Percentiles rank a stretch among this genome's conserved stretches.
Evolutionary conservation across 169 alveolate species (phyloP).

Genomic region (Hammondia hammondi): DNA sequence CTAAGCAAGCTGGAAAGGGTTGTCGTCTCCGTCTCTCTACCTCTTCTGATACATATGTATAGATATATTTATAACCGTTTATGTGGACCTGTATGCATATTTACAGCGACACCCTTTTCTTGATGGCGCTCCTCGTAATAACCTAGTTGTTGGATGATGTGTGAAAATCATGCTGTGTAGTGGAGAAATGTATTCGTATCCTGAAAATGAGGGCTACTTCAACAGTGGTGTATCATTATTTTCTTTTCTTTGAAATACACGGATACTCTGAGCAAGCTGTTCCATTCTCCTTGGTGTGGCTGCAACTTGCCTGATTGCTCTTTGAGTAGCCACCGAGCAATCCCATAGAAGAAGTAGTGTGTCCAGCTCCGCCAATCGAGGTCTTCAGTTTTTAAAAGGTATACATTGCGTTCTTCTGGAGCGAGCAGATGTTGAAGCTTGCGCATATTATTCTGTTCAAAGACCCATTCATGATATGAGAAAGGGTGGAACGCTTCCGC

Average conservation of each 20-base stretch:
- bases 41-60: too few species aligned
- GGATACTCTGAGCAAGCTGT: background rate
- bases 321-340: constrained; percentile 42
- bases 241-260: background rate
- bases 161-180: too few species aligned
- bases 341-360: constrained; percentile 46
- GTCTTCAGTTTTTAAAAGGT: background rate
- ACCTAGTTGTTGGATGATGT: too few species aligned
- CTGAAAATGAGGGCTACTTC: background rate
- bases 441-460: constrained; percentile 39
- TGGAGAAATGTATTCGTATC: background rate
- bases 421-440: constrained; percentile 15
- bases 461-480: constrained; percentile 56
- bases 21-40: too few species aligned
- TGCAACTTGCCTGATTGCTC: constrained; percentile 11
- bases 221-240: background rate
- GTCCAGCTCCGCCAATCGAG: constrained; percentile 41
- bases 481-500: constrained; percentile 55
- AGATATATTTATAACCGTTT: too few species aligned
- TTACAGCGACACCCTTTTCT: too few species aligned
- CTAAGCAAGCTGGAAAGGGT: too few species aligned
- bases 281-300: background rate
- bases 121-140: too few species aligned
- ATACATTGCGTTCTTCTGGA: background rate
- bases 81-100: too few species aligned